A percentile compares a stretch with the other conserved stretches of the same genome.
Evolutionary conservation across 164 flowering plant species (phyloP).

Genomic region (Nelumbo lutea): DNA sequence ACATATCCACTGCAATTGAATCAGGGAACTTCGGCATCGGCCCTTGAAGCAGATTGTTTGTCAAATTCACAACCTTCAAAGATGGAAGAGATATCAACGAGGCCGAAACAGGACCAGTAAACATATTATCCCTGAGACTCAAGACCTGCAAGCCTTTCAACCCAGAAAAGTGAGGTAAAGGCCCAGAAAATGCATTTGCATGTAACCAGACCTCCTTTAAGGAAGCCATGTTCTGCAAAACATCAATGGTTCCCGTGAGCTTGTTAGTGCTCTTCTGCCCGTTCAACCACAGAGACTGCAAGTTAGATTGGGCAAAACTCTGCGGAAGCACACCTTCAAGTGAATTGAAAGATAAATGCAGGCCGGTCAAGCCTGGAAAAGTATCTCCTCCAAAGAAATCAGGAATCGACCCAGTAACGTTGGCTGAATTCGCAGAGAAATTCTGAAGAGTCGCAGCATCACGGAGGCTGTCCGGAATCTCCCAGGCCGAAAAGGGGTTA

Average conservation of each 20-base stretch:
- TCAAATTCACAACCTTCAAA: slow-evolving; percentile 51
- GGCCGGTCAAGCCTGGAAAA: slow-evolving; percentile 50
- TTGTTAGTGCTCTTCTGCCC: slow-evolving; percentile 44
- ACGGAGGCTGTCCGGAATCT: slow-evolving; percentile 52
- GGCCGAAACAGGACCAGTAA: slow-evolving; percentile 79
- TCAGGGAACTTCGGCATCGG: slow-evolving; percentile 53
- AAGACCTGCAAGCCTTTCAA: slow-evolving; percentile 40
- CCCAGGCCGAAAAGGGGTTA: slow-evolving; percentile 65
- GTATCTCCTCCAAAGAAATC: slow-evolving; percentile 37
- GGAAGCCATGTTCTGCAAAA: slow-evolving; percentile 63
- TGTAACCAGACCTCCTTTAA: slow-evolving; percentile 81
- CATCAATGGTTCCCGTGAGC: slow-evolving; percentile 59
- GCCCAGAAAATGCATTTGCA: slow-evolving; percentile 68
- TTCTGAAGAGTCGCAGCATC: slow-evolving; percentile 54
- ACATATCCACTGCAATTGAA: slow-evolving; percentile 44
- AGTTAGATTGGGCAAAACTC: slow-evolving; percentile 42
- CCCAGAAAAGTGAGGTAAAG: slow-evolving; percentile 71
- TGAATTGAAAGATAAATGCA: slow-evolving; percentile 62
- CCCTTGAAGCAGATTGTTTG: slow-evolving; percentile 85
- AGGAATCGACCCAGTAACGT: slow-evolving; percentile 59
- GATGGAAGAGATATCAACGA: slow-evolving; percentile 46
- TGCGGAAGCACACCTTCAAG: slow-evolving; percentile 65
- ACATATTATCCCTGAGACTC: slow-evolving; percentile 67
- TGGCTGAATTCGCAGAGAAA: slow-evolving; percentile 82
- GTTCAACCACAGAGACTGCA: slow-evolving; percentile 83